These are phyloP conservation scores for Lipomyces oligophaga DNA, from an alignment of 805 yeast genomes.

Conservation along the genomic window DNA sequence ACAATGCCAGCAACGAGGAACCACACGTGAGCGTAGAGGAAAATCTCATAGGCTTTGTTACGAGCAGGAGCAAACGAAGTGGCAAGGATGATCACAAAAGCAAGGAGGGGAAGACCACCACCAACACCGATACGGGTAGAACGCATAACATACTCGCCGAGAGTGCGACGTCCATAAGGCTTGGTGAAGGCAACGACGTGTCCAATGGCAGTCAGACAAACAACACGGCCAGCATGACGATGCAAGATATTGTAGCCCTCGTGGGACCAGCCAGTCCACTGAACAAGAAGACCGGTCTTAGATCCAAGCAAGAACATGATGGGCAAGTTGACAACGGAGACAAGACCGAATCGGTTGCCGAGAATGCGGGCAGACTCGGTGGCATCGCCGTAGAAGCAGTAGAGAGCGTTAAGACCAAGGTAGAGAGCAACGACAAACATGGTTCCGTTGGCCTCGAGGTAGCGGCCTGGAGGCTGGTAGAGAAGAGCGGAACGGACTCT, in stretches of 20 bases:
- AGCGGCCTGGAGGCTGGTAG: constrained; percentile 29
- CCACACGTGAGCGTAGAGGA: constrained; percentile 29
- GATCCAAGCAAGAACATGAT: constrained; percentile 30
- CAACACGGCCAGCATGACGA: constrained; percentile 30
- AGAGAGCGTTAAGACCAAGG: constrained; percentile 27
- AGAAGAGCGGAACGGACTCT: constrained; percentile 21
- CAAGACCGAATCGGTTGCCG: constrained; percentile 29
- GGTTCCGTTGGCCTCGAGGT: constrained; percentile 29
- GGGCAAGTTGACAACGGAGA: constrained; percentile 29
- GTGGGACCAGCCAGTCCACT: constrained; percentile 31
- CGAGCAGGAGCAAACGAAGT: constrained; percentile 29
- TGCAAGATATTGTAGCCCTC: constrained; percentile 29
- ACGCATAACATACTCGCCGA: constrained; percentile 22
- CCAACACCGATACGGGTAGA: constrained; percentile 24
- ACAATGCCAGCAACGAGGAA: constrained; percentile 27
- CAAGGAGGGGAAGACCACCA: constrained; percentile 25
- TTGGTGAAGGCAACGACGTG: constrained; percentile 21
- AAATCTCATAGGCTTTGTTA: constrained; percentile 26
- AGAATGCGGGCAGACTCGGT: constrained; percentile 11
- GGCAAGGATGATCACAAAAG: constrained; percentile 26
- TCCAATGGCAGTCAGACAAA: constrained; percentile 29
- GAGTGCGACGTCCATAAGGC: constrained; percentile 16
- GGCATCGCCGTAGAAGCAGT: constrained; percentile 25
- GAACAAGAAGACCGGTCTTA: constrained; percentile 30
- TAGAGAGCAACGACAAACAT: constrained; percentile 25